These are phyloP conservation scores for Suhomyces terraborum DNA, from an alignment of 1,139 yeast species.

Conservation along the genomic window DNA sequence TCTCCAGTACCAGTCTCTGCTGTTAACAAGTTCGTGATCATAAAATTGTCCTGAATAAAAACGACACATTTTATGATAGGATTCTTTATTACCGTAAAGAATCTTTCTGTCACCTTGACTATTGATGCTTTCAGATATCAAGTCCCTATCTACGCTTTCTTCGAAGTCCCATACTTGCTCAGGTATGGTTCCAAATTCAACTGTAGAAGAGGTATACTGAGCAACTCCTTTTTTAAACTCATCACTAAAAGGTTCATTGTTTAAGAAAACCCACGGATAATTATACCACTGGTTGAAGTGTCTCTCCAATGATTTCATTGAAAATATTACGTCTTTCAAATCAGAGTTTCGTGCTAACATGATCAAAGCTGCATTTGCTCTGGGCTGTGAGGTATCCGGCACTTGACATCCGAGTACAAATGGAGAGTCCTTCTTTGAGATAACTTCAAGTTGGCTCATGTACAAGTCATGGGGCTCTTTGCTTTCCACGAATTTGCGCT, in stretches of 20 bases:
- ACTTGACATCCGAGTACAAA: slow-evolving; percentile 58
- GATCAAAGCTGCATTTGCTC: slow-evolving; percentile 81
- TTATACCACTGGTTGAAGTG: slow-evolving; percentile 90
- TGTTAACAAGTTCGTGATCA: slow-evolving; percentile 67
- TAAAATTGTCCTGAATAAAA: slow-evolving; percentile 79
- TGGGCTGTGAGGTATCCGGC: slow-evolving; percentile 29
- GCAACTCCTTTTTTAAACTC: slow-evolving; percentile 57
- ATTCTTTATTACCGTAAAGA: slow-evolving; percentile 75
- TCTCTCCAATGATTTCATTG: slow-evolving; percentile 73
- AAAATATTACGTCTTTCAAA: slow-evolving; percentile 63
- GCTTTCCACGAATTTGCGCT: not conserved
- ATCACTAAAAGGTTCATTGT: slow-evolving; percentile 70
- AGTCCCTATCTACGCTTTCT: slow-evolving; percentile 28
- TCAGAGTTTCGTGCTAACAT: slow-evolving; percentile 80
- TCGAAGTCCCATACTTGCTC: slow-evolving; percentile 65
- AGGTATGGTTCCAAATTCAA: slow-evolving; percentile 71
- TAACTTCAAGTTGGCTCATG: slow-evolving; percentile 31
- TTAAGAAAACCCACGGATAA: slow-evolving; percentile 87
- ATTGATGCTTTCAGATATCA: slow-evolving; percentile 54
- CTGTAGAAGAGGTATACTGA: slow-evolving; percentile 55
- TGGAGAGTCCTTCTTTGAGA: slow-evolving; percentile 39
- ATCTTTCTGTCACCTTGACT: slow-evolving; percentile 79
- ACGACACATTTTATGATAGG: slow-evolving; percentile 75
- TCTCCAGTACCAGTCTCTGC: slow-evolving; percentile 90
- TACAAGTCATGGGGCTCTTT: slow-evolving; percentile 18